Percentiles rank a stretch among this genome's conserved stretches.
Evolutionary conservation across 345 rosid genomes (phyloP).

Genomic region (Brassica incana): DNA sequence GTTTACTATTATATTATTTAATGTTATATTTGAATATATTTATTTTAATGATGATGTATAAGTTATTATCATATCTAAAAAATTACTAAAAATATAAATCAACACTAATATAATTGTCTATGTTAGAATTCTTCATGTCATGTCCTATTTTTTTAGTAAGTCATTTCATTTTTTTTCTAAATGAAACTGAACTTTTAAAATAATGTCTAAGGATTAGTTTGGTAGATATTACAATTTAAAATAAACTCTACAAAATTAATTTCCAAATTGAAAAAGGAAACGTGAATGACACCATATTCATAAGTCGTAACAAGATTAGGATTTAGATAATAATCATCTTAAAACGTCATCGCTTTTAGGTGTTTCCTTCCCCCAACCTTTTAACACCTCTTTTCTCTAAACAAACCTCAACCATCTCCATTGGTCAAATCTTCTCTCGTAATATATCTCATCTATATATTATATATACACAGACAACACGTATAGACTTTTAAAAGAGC

Average conservation of each 20-base stretch:
- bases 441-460: not conserved
- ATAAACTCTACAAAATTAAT: not conserved
- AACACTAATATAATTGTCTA: too few relatives aligned
- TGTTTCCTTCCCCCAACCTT: constrained; percentile 7
- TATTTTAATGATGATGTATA: too few relatives aligned
- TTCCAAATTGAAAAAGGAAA: not conserved
- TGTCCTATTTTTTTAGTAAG: too few relatives aligned
- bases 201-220: not conserved
- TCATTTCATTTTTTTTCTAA: too few relatives aligned
- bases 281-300: constrained; percentile 3
- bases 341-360: constrained; percentile 30
- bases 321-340: too few relatives aligned
- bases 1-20: too few relatives aligned
- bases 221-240: not conserved
- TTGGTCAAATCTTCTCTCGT: not conserved
- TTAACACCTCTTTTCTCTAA: constrained; percentile 16
- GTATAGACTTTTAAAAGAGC: not conserved
- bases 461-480: not conserved
- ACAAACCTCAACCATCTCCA: constrained; percentile 36
- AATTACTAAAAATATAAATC: too few relatives aligned
- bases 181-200: not conserved
- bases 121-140: too few relatives aligned
- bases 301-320: not conserved
- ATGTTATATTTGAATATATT: too few relatives aligned
- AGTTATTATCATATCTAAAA: too few relatives aligned